Percentiles rank a stretch among this genome's conserved stretches.
Conservation (phyloP, 139 green algal species). For the Mychonastes homosphaera region DNA sequence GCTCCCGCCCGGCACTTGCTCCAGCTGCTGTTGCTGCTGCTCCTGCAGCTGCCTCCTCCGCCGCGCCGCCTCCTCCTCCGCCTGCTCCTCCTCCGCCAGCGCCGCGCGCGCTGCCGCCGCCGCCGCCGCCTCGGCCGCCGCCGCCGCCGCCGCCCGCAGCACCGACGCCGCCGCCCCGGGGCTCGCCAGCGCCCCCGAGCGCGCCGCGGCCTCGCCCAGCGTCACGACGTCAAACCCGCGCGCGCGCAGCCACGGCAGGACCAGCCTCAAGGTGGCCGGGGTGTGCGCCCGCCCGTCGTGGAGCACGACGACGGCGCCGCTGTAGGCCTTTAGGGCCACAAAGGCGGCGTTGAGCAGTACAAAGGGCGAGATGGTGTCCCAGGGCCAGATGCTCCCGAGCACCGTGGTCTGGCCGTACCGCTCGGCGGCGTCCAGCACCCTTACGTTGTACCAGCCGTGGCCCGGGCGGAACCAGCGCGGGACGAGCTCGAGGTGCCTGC, state of each 20-base stretch:
- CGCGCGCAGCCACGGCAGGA: conserved; percentile 11
- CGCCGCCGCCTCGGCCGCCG: too few relatives aligned
- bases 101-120: too few relatives aligned
- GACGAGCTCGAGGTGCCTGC: neutral
- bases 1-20: too few relatives aligned
- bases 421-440: neutral
- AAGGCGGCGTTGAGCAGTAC: conserved; percentile 11
- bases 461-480: neutral
- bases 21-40: too few relatives aligned
- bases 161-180: neutral
- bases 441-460: neutral
- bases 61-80: too few relatives aligned
- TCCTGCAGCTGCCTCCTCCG: too few relatives aligned
- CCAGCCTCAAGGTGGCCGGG: neutral
- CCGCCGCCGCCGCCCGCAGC: too few relatives aligned
- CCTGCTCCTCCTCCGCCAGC: neutral
- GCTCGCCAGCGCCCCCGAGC: too few relatives aligned
- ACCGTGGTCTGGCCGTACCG: conserved; percentile 3
- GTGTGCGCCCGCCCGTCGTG: conserved; percentile 6
- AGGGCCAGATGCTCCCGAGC: conserved; percentile 11
- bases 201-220: neutral
- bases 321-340: conserved; percentile 11
- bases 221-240: conserved; percentile 4
- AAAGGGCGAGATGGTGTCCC: neutral
- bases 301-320: conserved; percentile 13